Base-by-base conservation (phyloP, 2,329 filamentous ascomycete species). In the Nannizziopsis barbatae region DNA sequence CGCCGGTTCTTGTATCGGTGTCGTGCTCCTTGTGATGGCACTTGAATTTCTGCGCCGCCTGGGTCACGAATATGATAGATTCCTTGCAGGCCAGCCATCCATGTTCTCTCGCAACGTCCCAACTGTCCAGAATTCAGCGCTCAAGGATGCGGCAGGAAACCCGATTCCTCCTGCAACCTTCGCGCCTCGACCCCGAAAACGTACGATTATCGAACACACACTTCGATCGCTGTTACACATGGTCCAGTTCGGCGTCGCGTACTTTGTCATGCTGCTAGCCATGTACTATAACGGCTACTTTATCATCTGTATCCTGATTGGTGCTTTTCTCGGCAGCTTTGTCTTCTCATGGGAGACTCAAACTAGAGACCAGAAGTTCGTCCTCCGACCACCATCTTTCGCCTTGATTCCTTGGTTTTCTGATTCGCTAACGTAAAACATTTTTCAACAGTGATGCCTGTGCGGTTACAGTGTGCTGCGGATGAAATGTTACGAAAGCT, bases 221-320 rank as follows among this genome's bases (percentile, higher is more conserved):
- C 60, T 83, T 3, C 75, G 84, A 5, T 80, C 84, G 0, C 53
- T 80, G 3, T 62, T 90, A 15, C 83, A 89, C 56, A 79, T 80
- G 67, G 49, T 79, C 3, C 83, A 85, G 55, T 86, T 90, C 58
- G 79, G 78, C 0, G 75, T 87, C 1, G 84, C 83, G 1, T 92
- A 90, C 62, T 79, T 90, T 56, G 65, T 90, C 58, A 90, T 92
- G 86, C 66, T 74, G 47, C 60, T 81, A 20, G 74, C 76, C 15
- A 81, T 81, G 77, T 80, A 79, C 54, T 81, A 74, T 63, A 80
- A 81, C 50, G 75, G 81, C 8, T 92, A 86, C 65, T 75, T 92
- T 53, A 85, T 92, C 62, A 81, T 90, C 51, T 86, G 80, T 56
- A 86, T 92, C 62, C 77, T 90, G 53, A 75, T 90, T 48, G 86